Evolutionary conservation across 306 rosid species (phyloP), one percentile per base, ranked within the genome.

Genomic region (Malus asiatica): DNA sequence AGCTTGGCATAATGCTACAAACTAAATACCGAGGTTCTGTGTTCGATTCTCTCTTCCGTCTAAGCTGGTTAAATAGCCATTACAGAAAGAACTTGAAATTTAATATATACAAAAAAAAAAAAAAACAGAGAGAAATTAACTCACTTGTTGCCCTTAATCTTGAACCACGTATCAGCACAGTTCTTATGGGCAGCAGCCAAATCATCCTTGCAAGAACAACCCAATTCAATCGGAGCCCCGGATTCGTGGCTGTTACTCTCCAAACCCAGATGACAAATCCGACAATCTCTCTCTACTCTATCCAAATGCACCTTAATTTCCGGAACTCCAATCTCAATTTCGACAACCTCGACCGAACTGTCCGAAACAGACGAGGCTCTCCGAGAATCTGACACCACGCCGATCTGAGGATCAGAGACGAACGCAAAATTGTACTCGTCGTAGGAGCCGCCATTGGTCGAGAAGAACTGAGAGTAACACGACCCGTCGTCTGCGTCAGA

Each of bases 91-190:
- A 68, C 16, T 23, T 16, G 60, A 83, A 79, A 46, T 20, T 30
- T 55, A 62, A 64, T 6, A 45, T 14, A 1, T 4, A 29, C 0
- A 29, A 4, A 22, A 32, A 32, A 29, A 4, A 22, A 32, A 32
- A 27, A 10, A 33, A 77, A 11, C 62, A 25, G 74, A 71, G 71
- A 38, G 75, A 75, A 73, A 75, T 68, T 83, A 75, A 86, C 96
- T 87, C 22, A 96, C 99, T 90, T 88, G 70, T 92, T 90, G 32
- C 99, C 99, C 81, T 81, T 96, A 27, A 96, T 96, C 84, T 92
- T 96, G 87, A 96, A 96, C 99, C 99, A 96, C 52, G 93, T 83
- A 79, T 96, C 99, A 77, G 99, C 99, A 78, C 99, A 96, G 76
- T 87, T 83, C 76, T 85, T 89, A 73, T 96, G 99, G 79, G 93